Evolutionary conservation across 2,329 filamentous ascomycete species (phyloP), one percentile per base, ranked within the genome.

Genomic region (Pseudodiploospora longispora): DNA sequence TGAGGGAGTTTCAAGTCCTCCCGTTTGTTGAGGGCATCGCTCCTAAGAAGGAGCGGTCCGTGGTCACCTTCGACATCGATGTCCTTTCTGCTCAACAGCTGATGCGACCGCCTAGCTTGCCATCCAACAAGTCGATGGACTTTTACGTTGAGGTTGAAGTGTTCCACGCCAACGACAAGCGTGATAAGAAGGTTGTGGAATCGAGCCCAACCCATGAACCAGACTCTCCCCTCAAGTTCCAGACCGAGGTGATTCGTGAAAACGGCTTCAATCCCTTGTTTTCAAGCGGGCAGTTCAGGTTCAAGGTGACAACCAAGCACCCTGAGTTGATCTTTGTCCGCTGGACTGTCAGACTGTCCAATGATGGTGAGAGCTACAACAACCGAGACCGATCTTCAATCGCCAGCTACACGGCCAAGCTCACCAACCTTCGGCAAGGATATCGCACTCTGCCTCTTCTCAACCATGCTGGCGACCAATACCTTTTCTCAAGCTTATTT

Each of bases 181-280:
- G 83, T 56, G 89, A 96, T 66, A 90, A 91, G 63, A 85, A 82
- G 41, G 87, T 87, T 40, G 83, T 82, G 43, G 74, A 82, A 43
- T 80, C 81, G 19, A 78, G 75, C 41, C 56, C 67, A 30, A 59
- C 62, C 3, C 61, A 64, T 39, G 65, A 66, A 41, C 62, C 60
- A 29, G 70, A 74, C 48, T 69, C 82, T 44, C 87, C 87, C 6
- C 78, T 90, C 52, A 83, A 85, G 54, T 81, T 83, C 51, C 83
- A 86, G 46, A 97, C 93, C 2, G 78, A 79, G 50, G 83, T 95
- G 43, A 80, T 91, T 30, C 79, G 78, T 48, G 86, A 87, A 62
- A 97, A 98, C 60, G 91, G 90, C 27, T 97, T 95, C 68, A 95
- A 95, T 61, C 93, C 93, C 1, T 74, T 83, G 44, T 98, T 95